A percentile compares a stretch with the other conserved stretches of the same genome.
These are phyloP conservation scores for Globisporangium cylindrosporum DNA, from an alignment of 352 stramenopile genomes.

Conservation along the genomic window DNA sequence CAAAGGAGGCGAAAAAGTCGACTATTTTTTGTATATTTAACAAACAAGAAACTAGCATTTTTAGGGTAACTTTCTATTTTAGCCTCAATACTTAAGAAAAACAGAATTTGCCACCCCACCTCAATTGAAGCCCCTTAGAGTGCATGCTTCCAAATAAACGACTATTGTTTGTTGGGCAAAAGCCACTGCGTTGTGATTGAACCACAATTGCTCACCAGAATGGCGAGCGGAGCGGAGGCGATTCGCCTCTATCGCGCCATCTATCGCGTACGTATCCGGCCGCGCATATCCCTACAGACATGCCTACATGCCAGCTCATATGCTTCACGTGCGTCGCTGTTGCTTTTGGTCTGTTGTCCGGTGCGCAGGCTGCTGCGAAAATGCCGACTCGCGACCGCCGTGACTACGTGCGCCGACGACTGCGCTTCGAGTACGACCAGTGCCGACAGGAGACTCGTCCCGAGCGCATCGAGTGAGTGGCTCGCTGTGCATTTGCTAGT, in stretches of 20 bases:
- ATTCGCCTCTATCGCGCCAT: slow-evolving; percentile 71
- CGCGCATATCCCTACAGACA: background rate
- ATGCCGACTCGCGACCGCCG: slow-evolving; percentile 67
- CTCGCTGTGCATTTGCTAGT: background rate
- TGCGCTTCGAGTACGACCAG: slow-evolving; percentile 74
- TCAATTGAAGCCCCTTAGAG: too few species aligned
- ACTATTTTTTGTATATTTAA: too few species aligned
- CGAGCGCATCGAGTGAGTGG: slow-evolving; percentile 53
- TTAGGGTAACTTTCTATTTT: too few species aligned
- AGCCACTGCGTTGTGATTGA: background rate
- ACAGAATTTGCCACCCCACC: too few species aligned
- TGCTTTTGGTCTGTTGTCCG: background rate
- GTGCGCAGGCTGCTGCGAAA: slow-evolving; percentile 44
- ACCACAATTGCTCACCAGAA: background rate
- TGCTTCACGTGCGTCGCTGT: background rate
- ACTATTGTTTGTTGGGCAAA: too few species aligned
- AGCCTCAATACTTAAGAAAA: too few species aligned
- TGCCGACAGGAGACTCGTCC: slow-evolving; percentile 45
- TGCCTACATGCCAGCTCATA: background rate
- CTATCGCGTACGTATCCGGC: slow-evolving; percentile 49
- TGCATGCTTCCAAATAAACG: too few species aligned
- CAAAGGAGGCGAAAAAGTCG: too few species aligned
- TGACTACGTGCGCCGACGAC: slow-evolving; percentile 61
- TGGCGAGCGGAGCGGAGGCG: slow-evolving; percentile 30
- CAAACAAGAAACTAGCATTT: too few species aligned